A percentile compares a stretch with the other conserved stretches of the same genome.
Evolutionary conservation across 495 filamentous ascomycete genomes (phyloP).

Genomic region (Pyrenopolyporus hunteri): DNA sequence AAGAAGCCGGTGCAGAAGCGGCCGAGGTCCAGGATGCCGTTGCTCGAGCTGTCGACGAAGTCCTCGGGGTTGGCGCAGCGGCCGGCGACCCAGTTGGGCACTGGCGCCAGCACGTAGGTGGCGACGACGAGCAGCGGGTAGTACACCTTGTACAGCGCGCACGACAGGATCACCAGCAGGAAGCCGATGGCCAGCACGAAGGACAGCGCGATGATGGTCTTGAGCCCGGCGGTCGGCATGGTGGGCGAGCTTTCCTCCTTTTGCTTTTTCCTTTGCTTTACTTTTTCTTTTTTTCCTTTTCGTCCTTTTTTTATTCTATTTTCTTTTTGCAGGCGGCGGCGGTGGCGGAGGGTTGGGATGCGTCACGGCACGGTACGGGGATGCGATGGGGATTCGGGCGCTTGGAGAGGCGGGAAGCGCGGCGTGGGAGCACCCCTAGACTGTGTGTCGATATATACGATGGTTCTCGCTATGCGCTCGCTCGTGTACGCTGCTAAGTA

Average conservation of each 20-base stretch:
- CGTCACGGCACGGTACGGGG: not conserved
- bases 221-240: slow-evolving; percentile 87
- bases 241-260: slow-evolving; percentile 38
- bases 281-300: not conserved
- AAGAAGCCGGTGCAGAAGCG: slow-evolving; percentile 94
- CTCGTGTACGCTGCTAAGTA: too few species aligned
- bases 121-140: slow-evolving; percentile 92
- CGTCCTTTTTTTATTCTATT: not conserved
- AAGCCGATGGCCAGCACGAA: slow-evolving; percentile 99
- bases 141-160: slow-evolving; percentile 91
- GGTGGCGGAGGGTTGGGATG: too few species aligned
- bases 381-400: not conserved
- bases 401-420: not conserved
- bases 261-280: not conserved
- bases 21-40: slow-evolving; percentile 85
- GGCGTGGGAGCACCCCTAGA: not conserved
- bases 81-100: slow-evolving; percentile 94
- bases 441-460: too few species aligned
- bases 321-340: too few species aligned
- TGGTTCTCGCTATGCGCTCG: too few species aligned
- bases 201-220: slow-evolving; percentile 98
- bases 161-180: slow-evolving; percentile 97
- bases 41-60: slow-evolving; percentile 85
- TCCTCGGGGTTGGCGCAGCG: slow-evolving; percentile 93
- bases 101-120: slow-evolving; percentile 90